phyloP scores from a whole-genome alignment of 192 early-diverging fungal species.

The Podila clonocystis region DNA sequence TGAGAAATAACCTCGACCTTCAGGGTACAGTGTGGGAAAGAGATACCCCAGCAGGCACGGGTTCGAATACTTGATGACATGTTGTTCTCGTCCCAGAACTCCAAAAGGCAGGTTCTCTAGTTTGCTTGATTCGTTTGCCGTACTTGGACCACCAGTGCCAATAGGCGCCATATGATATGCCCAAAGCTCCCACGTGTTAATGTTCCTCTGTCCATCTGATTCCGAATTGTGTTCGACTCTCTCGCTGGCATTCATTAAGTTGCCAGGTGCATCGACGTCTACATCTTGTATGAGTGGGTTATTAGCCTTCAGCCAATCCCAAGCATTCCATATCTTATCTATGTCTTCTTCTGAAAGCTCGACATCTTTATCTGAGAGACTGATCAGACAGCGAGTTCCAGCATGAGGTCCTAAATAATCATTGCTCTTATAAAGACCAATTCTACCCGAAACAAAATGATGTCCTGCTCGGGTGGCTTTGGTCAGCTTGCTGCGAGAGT shows the following conservation, averaged over 20 bases:
- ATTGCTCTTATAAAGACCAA: constrained; percentile 10
- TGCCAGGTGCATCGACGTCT: constrained; percentile 12
- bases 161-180: too few species aligned
- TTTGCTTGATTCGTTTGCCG: too few species aligned
- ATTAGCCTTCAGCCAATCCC: constrained; percentile 14
- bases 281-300: constrained; percentile 9
- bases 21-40: too few species aligned
- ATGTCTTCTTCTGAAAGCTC: constrained; percentile 1
- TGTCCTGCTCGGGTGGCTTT: constrained; percentile 8
- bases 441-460: constrained; percentile 20
- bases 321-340: constrained; percentile 3
- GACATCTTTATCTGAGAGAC: constrained; percentile 5
- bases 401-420: constrained; percentile 9
- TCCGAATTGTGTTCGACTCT: constrained; percentile 1
- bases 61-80: too few species aligned
- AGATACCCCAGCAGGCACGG: too few species aligned
- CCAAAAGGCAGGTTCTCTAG: too few species aligned
- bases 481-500: constrained; percentile 17
- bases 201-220: not conserved
- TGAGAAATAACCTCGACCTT: too few species aligned
- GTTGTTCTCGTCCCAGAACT: too few species aligned
- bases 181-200: too few species aligned
- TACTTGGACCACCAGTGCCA: too few species aligned
- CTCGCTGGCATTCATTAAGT: constrained; percentile 12
- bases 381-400: constrained; percentile 15